A percentile compares a stretch with the other conserved stretches of the same genome.
Evolutionary conservation across 345 rosid genomes (phyloP).

Genomic region (Dimocarpus longan): DNA sequence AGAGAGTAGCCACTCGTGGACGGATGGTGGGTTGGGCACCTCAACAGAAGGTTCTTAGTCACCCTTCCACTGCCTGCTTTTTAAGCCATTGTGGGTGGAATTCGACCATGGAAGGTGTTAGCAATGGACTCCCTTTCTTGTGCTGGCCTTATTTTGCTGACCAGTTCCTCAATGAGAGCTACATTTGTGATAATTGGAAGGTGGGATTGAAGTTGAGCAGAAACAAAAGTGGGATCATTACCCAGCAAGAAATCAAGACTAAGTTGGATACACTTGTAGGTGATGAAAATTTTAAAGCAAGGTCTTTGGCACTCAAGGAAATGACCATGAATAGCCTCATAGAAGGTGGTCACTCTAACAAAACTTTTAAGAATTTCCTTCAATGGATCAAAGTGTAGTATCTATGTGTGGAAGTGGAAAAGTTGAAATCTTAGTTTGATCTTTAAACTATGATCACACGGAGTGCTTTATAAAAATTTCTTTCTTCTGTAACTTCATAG

Average conservation of each 20-base stretch:
- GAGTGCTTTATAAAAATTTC: too few relatives aligned
- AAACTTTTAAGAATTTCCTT: constrained; percentile 27
- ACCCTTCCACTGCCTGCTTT: constrained; percentile 44
- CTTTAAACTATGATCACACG: too few relatives aligned
- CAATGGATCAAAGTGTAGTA: constrained; percentile 16
- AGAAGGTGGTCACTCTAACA: constrained; percentile 39
- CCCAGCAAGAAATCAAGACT: constrained; percentile 32
- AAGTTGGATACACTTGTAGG: constrained; percentile 36
- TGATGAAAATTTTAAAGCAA: constrained; percentile 24
- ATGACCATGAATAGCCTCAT: constrained; percentile 15
- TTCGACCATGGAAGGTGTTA: constrained; percentile 56
- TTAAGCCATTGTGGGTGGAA: constrained; percentile 72
- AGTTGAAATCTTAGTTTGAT: too few relatives aligned
- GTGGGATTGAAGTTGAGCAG: constrained; percentile 47
- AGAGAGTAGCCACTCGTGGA: constrained; percentile 6
- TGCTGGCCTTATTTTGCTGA: constrained; percentile 60
- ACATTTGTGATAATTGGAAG: constrained; percentile 51
- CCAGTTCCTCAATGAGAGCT: constrained; percentile 43
- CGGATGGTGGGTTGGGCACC: constrained; percentile 47
- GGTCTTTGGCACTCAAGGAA: constrained; percentile 28
- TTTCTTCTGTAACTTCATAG: too few relatives aligned
- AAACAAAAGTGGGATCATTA: constrained; percentile 30
- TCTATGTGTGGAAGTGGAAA: too few relatives aligned
- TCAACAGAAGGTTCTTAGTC: constrained; percentile 40
- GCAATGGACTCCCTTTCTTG: constrained; percentile 54